phyloP scores from a whole-genome alignment of 257 asterid species.

The Apocynum venetum region DNA sequence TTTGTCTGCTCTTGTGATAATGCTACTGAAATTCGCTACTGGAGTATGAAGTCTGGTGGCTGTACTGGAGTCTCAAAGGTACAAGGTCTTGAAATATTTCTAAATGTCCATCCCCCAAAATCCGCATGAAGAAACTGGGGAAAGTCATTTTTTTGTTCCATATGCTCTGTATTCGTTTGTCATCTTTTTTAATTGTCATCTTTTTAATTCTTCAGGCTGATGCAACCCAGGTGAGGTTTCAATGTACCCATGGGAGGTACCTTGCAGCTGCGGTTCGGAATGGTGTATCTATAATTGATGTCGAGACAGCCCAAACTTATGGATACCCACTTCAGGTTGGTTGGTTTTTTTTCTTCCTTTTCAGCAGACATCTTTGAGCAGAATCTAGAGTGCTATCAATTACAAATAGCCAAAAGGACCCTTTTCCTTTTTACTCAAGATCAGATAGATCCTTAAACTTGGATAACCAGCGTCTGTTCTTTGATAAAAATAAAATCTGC shows the following conservation, averaged over 20 bases:
- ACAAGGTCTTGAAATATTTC: neutral
- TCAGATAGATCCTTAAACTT: neutral
- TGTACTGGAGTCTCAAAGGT: slow-evolving; percentile 36
- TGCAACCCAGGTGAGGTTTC: slow-evolving; percentile 35
- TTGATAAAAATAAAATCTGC: neutral
- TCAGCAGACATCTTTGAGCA: neutral
- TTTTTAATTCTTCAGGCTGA: slow-evolving; percentile 25
- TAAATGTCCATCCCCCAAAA: neutral
- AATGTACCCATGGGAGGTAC: slow-evolving; percentile 29
- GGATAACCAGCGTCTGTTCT: neutral
- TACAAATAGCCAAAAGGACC: neutral
- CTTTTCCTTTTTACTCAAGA: neutral
- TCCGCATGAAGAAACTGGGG: neutral
- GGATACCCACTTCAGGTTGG: slow-evolving; percentile 29
- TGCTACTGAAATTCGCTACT: slow-evolving; percentile 31
- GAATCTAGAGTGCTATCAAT: neutral
- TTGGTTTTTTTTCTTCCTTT: neutral
- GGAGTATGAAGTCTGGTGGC: slow-evolving; percentile 29
- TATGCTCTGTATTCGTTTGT: neutral
- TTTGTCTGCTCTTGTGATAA: slow-evolving; percentile 32
- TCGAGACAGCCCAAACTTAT: slow-evolving; percentile 33
- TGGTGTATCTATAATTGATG: slow-evolving; percentile 32
- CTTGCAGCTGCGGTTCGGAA: slow-evolving; percentile 31
- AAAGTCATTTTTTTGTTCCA: neutral
- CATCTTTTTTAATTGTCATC: neutral